phyloP scores from a whole-genome alignment of 2,329 filamentous ascomycete genomes.

The Calonectria pteridis region DNA sequence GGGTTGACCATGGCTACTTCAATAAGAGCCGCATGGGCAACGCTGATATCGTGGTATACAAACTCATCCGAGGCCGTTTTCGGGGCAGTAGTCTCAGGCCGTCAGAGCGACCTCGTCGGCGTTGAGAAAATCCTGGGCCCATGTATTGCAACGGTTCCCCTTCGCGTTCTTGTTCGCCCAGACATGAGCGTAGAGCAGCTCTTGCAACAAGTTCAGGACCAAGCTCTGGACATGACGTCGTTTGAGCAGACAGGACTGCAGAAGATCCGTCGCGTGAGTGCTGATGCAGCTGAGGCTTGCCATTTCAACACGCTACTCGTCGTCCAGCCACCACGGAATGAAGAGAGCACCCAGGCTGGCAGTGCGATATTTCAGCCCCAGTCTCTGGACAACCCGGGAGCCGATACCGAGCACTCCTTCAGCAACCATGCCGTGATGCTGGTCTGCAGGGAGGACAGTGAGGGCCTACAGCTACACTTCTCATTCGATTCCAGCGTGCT shows the following conservation, averaged over 20 bases:
- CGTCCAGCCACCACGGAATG: not conserved
- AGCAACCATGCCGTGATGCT: constrained; percentile 7
- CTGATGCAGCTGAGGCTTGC: not conserved
- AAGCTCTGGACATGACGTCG: constrained; percentile 4
- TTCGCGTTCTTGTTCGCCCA: constrained; percentile 8
- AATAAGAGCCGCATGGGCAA: constrained; percentile 6
- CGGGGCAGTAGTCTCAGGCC: constrained; percentile 3
- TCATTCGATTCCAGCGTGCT: constrained; percentile 1
- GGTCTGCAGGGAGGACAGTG: not conserved
- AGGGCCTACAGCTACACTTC: constrained; percentile 3
- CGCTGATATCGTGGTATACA: constrained; percentile 6
- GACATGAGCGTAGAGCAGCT: constrained; percentile 10
- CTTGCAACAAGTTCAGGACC: constrained; percentile 4
- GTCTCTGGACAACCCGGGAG: not conserved
- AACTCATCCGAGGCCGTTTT: constrained; percentile 11
- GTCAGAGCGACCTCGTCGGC: not conserved
- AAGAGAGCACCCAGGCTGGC: not conserved
- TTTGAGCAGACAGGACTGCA: constrained; percentile 10
- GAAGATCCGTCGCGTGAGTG: not conserved
- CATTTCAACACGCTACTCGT: constrained; percentile 13
- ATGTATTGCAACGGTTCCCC: constrained; percentile 3
- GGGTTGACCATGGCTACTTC: not conserved
- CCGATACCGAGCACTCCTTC: not conserved
- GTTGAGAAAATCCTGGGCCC: constrained; percentile 7
- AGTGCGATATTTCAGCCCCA: not conserved